Conservation (phyloP, 2,329 filamentous ascomycete species). For the Phyllachora maydis region DNA sequence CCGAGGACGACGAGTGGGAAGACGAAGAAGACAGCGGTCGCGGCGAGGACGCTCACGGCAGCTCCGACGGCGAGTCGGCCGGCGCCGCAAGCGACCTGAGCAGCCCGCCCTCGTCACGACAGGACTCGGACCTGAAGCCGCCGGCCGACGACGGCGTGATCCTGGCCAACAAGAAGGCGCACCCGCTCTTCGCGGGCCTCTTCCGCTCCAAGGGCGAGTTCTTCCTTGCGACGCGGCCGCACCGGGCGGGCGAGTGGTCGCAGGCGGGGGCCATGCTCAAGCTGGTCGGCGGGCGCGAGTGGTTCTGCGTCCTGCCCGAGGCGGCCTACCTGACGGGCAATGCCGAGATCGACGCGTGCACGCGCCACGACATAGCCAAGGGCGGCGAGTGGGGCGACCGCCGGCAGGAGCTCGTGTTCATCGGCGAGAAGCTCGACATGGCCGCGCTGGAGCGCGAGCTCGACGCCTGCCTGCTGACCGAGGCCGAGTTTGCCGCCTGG, state of each 20-base stretch:
- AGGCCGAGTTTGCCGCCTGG: conserved; percentile 29
- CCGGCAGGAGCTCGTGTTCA: conserved; percentile 53
- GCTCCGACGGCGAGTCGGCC: conserved; percentile 6
- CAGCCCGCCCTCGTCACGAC: too few relatives aligned
- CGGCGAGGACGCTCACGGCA: too few relatives aligned
- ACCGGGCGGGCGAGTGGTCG: conserved; percentile 31
- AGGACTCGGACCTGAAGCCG: background rate
- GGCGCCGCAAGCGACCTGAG: conserved; percentile 7
- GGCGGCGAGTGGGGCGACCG: conserved; percentile 46
- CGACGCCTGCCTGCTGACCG: conserved; percentile 39
- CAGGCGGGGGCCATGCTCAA: conserved; percentile 45
- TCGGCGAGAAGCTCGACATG: conserved; percentile 41
- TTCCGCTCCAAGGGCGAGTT: conserved; percentile 44
- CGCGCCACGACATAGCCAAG: conserved; percentile 28
- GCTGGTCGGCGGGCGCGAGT: conserved; percentile 27
- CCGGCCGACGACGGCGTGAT: conserved; percentile 16
- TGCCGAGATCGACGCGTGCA: conserved; percentile 21
- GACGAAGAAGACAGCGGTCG: too few relatives aligned
- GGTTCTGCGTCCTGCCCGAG: conserved; percentile 38
- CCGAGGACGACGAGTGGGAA: conserved; percentile 8
- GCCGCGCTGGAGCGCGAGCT: conserved; percentile 27
- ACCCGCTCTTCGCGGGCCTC: conserved; percentile 29
- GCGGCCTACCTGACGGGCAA: conserved; percentile 26
- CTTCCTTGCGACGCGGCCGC: conserved; percentile 35
- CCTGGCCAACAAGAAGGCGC: conserved; percentile 31